Conservation (phyloP, 495 filamentous ascomycete genomes). For the Penicillium crystallinum region DNA sequence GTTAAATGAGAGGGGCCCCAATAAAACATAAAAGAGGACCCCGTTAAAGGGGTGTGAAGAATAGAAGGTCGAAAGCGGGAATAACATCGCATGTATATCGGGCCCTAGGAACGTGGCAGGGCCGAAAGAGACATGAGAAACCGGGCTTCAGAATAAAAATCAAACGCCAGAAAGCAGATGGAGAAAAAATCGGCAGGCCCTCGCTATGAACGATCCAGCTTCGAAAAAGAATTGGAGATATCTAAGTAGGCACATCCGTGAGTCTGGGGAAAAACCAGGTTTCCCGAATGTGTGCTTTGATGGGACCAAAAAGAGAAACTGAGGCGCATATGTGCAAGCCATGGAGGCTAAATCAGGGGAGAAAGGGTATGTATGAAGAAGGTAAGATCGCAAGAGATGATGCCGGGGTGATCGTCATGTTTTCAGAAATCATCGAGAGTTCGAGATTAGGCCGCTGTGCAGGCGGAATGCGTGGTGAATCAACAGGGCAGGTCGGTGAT, state of each 20-base stretch:
- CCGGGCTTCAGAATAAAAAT: constrained; percentile 26
- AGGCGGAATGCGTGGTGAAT: constrained; percentile 7
- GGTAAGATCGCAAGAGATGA: constrained; percentile 20
- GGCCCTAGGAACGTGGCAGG: constrained; percentile 44
- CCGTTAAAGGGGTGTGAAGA: constrained; percentile 11
- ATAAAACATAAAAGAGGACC: constrained; percentile 7
- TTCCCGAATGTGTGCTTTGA: constrained; percentile 1
- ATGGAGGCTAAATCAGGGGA: constrained; percentile 16
- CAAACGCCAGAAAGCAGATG: constrained; percentile 23
- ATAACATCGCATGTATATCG: constrained; percentile 23
- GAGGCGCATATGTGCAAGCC: constrained; percentile 36
- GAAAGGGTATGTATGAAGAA: constrained; percentile 25
- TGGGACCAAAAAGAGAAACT: constrained; percentile 15
- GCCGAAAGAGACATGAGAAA: constrained; percentile 28
- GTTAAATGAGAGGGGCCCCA: constrained; percentile 15
- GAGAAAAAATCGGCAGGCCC: constrained; percentile 28
- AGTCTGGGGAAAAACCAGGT: neutral
- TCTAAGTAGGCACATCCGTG: neutral
- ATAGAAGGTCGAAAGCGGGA: constrained; percentile 8
- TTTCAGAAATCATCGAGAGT: constrained; percentile 32
- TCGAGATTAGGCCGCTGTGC: constrained; percentile 4
- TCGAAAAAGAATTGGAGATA: constrained; percentile 6
- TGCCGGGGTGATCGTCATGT: constrained; percentile 36
- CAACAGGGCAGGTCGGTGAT: neutral
- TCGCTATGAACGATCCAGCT: constrained; percentile 30